phyloP scores from a whole-genome alignment of 192 early-diverging fungal species.

The Podila horticola region DNA sequence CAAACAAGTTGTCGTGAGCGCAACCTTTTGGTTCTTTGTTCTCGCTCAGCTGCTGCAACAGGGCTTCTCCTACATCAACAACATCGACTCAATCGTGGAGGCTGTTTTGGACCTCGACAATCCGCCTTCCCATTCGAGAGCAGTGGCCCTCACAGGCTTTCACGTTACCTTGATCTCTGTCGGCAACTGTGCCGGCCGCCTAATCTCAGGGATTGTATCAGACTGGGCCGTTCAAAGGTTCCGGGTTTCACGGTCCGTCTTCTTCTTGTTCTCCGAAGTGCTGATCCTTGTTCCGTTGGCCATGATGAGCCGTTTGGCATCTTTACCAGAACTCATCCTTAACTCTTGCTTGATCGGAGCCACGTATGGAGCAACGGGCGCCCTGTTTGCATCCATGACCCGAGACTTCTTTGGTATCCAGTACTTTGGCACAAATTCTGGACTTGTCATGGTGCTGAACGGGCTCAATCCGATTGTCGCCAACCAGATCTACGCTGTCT shows the following conservation, averaged over 20 bases:
- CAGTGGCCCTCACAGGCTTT: slow-evolving; percentile 35
- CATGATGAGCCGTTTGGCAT: slow-evolving; percentile 28
- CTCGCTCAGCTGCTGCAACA: slow-evolving; percentile 41
- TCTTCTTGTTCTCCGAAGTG: slow-evolving; percentile 40
- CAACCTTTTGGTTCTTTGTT: slow-evolving; percentile 50
- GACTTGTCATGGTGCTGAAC: slow-evolving; percentile 48
- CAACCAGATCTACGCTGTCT: slow-evolving; percentile 40
- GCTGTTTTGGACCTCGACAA: slow-evolving; percentile 29
- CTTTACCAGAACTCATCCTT: slow-evolving; percentile 12
- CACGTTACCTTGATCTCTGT: slow-evolving; percentile 48
- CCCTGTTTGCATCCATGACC: slow-evolving; percentile 42
- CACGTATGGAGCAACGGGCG: slow-evolving; percentile 42
- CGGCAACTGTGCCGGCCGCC: slow-evolving; percentile 44
- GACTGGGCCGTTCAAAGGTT: slow-evolving; percentile 43
- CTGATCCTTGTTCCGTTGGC: slow-evolving; percentile 36
- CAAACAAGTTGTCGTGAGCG: slow-evolving; percentile 11
- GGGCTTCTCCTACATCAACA: slow-evolving; percentile 51
- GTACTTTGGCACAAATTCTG: slow-evolving; percentile 40
- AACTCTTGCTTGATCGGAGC: slow-evolving; percentile 38
- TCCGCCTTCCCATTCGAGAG: slow-evolving; percentile 12
- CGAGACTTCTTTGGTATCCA: slow-evolving; percentile 43
- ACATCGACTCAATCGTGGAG: slow-evolving; percentile 46
- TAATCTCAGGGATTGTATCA: slow-evolving; percentile 36
- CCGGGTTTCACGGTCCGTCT: slow-evolving; percentile 45
- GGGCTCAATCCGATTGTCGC: slow-evolving; percentile 48